Evolutionary conservation across 768 basidiomycete species (phyloP).

Genomic region (Mycena indigotica): DNA sequence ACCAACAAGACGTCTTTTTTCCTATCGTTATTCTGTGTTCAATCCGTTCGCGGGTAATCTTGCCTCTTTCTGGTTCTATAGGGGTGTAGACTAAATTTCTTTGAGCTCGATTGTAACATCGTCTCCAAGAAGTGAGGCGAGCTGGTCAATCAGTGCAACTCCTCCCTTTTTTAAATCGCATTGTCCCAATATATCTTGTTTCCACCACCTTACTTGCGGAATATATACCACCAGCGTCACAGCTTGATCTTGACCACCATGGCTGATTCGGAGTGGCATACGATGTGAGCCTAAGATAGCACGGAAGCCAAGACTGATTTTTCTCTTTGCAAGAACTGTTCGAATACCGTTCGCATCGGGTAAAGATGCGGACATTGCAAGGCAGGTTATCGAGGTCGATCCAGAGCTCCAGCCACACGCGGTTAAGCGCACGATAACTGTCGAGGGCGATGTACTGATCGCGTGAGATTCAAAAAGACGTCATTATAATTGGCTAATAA

Average conservation of each 20-base stretch:
- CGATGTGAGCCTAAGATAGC: slow-evolving; percentile 22
- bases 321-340: slow-evolving; percentile 48
- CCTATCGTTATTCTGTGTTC: slow-evolving; percentile 18
- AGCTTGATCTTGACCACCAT: slow-evolving; percentile 8
- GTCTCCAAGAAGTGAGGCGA: slow-evolving; percentile 20
- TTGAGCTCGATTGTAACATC: slow-evolving; percentile 21
- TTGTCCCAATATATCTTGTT: slow-evolving; percentile 18
- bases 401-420: slow-evolving; percentile 79
- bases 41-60: slow-evolving; percentile 17
- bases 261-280: slow-evolving; percentile 27
- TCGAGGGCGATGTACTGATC: slow-evolving; percentile 68
- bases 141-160: slow-evolving; percentile 20
- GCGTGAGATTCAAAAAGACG: slow-evolving; percentile 57
- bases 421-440: slow-evolving; percentile 69
- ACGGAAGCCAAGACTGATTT: slow-evolving; percentile 18
- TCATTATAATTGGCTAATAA: background rate
- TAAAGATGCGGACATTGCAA: slow-evolving; percentile 79
- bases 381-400: slow-evolving; percentile 85
- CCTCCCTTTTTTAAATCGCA: slow-evolving; percentile 8
- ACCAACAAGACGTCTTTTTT: slow-evolving; percentile 10
- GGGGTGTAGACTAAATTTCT: slow-evolving; percentile 20
- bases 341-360: slow-evolving; percentile 76
- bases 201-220: background rate
- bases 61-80: slow-evolving; percentile 19
- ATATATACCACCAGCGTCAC: background rate